Conservation (phyloP, 192 early-diverging fungal species). For the Spizellomyces sp. region DNA sequence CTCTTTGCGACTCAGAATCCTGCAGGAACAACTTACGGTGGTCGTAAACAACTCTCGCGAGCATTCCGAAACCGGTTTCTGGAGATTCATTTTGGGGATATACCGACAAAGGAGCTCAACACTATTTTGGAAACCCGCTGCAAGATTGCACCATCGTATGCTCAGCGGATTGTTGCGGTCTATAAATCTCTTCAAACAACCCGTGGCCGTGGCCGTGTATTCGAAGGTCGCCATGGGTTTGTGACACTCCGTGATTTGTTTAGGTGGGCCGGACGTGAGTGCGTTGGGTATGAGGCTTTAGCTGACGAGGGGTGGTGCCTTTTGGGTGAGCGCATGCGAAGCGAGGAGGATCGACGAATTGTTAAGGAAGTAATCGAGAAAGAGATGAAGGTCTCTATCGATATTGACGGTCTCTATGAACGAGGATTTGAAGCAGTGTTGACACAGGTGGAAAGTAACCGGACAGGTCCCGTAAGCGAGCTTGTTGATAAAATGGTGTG, state of each 20-base stretch:
- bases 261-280: constrained; percentile 90
- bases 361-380: constrained; percentile 84
- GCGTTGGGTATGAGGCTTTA: constrained; percentile 71
- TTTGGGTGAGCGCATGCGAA: constrained; percentile 85
- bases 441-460: not conserved
- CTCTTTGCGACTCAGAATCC: constrained; percentile 99
- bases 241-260: constrained; percentile 97
- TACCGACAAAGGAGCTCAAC: constrained; percentile 89
- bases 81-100: constrained; percentile 96
- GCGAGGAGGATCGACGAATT: constrained; percentile 75
- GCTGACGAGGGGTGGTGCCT: constrained; percentile 96
- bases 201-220: constrained; percentile 72
- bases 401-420: constrained; percentile 67
- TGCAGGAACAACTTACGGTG: constrained; percentile 90
- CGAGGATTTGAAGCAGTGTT: constrained; percentile 51
- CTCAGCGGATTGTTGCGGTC: constrained; percentile 79
- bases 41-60: constrained; percentile 91
- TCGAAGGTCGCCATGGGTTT: constrained; percentile 92
- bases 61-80: constrained; percentile 98
- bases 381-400: constrained; percentile 71
- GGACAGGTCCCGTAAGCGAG: not conserved
- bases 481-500: constrained; percentile 70
- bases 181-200: constrained; percentile 77
- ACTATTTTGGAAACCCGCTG: constrained; percentile 86
- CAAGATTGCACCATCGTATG: constrained; percentile 85